A percentile compares a stretch with the other conserved stretches of the same genome.
Evolutionary conservation across 208 protist genomes (phyloP).

Genomic region (Trypanosoma congolense): DNA sequence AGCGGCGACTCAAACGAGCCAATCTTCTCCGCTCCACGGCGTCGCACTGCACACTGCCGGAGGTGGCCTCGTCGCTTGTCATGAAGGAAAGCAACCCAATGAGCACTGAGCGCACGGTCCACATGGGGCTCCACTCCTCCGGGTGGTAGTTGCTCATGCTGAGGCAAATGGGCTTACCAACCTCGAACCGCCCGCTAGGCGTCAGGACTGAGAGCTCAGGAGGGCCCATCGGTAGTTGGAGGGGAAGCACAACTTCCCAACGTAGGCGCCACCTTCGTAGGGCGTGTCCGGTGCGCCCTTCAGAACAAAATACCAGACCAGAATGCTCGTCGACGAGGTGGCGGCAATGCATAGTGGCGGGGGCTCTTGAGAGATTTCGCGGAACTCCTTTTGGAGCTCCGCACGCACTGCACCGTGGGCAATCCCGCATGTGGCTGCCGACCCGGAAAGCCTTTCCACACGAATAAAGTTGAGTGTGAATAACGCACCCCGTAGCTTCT

Average conservation of each 20-base stretch:
- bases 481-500: too few relatives aligned
- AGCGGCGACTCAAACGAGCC: conserved; percentile 38
- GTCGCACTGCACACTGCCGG: conserved; percentile 32
- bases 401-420: conserved; percentile 30
- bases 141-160: conserved; percentile 86
- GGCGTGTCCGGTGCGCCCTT: conserved; percentile 82
- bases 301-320: conserved; percentile 96
- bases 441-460: neutral
- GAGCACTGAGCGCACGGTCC: conserved; percentile 73
- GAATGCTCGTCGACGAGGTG: conserved; percentile 83
- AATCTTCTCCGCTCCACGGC: conserved; percentile 29
- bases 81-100: conserved; percentile 85
- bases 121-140: conserved; percentile 86
- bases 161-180: conserved; percentile 62
- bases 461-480: too few relatives aligned
- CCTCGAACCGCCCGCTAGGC: conserved; percentile 80
- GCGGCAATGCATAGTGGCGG: conserved; percentile 29
- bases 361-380: conserved; percentile 24
- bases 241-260: conserved; percentile 93
- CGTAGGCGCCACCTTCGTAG: conserved; percentile 94
- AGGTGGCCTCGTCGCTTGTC: conserved; percentile 39
- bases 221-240: conserved; percentile 96
- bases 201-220: conserved; percentile 84
- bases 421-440: neutral
- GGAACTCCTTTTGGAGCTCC: conserved; percentile 60